Evolutionary conservation across 352 stramenopile species (phyloP), one percentile per base, ranked within the genome.

Genomic region (Plasmopara viticola): DNA sequence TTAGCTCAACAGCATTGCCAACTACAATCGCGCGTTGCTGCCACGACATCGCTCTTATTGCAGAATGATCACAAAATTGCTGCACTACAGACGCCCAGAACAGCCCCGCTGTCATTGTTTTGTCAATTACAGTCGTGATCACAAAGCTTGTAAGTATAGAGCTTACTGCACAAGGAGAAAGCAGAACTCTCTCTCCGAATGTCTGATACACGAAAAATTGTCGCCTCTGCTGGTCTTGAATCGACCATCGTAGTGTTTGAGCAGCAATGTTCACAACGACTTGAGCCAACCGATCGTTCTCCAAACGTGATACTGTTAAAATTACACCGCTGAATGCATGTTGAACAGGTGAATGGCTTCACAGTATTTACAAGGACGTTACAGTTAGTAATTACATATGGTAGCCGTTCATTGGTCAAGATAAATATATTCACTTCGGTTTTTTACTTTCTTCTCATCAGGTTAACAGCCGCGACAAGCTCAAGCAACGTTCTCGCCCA

Each of bases 1-100:
- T 55, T 40, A 75, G 25, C n/a, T 75, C 69, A 13, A 78, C 42
- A 2, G 60, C 47, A 43, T 78, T 78, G 9, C 69, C 69, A 13
- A 73, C 56, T 2, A 51, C 43, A 25, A 69, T 56, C 5, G 66
- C 63, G 10, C 66, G 60, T 25, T 78, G 39, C 13, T 62, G 39
- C 68, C 68, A 78, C 29, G 52, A 45, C 41, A 77, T 33, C 9
- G 6, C 8, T 12, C n/a, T 15, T 34, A 53, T 50, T 14, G 25
- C 12, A 28, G 7, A 12, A 8, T 15, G 13, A 34, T 29, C 31
- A 3, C 40, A 31, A 42, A 59, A 42, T 41, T 60, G 41, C 0
- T 35, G 48, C 15, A 57, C 28, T 37, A 48, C 41, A 43, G 44
- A 53, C 48, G 53, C 33, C 51, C 53, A 62, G 59, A 52, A 52